Conservation (phyloP, 2,329 filamentous ascomycete genomes). For the Colletotrichum cordylinicola region DNA sequence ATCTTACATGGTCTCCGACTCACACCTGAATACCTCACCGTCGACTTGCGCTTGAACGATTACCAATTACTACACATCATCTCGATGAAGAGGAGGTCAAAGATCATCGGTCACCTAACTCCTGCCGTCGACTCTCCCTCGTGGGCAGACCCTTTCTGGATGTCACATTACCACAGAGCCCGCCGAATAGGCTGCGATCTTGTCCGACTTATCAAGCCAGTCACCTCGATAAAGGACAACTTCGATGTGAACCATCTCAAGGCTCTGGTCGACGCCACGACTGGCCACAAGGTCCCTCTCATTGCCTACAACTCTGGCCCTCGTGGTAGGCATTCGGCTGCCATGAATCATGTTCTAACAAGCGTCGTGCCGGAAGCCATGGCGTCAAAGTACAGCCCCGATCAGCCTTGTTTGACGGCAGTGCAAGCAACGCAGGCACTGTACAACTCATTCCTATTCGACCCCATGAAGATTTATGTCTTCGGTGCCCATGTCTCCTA, state of each 20-base stretch:
- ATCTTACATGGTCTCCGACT: constrained; percentile 66
- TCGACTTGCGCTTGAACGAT: constrained; percentile 65
- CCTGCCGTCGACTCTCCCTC: constrained; percentile 44
- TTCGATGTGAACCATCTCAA: constrained; percentile 63
- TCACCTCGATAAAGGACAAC: constrained; percentile 65
- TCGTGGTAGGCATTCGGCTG: constrained; percentile 68
- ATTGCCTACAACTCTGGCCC: constrained; percentile 70
- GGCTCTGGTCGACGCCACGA: constrained; percentile 49
- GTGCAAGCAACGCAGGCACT: constrained; percentile 69
- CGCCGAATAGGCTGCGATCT: constrained; percentile 64
- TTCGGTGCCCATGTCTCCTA: constrained; percentile 76
- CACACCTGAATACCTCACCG: constrained; percentile 66
- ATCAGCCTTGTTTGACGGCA: constrained; percentile 55
- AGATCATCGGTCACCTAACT: constrained; percentile 65
- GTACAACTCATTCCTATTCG: constrained; percentile 69
- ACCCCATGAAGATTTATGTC: constrained; percentile 75
- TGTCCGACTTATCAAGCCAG: constrained; percentile 65
- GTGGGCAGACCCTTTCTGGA: constrained; percentile 64
- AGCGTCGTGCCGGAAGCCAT: constrained; percentile 58
- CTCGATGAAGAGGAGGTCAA: constrained; percentile 57
- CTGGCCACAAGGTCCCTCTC: constrained; percentile 54
- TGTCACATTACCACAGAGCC: constrained; percentile 63
- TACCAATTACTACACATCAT: constrained; percentile 55
- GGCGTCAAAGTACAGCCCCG: constrained; percentile 23
- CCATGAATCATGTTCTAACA: constrained; percentile 70